A percentile compares a stretch with the other conserved stretches of the same genome.
Conservation (phyloP, 805 yeast genomes). For the Wickerhamomyces rabaulensis region DNA sequence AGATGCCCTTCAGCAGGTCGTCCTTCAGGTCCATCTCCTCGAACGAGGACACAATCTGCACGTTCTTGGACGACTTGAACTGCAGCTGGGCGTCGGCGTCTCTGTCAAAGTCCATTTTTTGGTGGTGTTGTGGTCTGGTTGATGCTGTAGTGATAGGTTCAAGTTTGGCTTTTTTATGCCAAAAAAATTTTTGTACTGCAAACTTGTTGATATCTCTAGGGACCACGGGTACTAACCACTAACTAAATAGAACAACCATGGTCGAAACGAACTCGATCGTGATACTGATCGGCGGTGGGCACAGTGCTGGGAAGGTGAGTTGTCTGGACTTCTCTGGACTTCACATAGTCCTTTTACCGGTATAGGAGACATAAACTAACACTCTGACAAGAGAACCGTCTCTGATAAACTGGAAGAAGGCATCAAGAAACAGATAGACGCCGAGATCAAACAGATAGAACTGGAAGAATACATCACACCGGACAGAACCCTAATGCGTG, state of each 20-base stretch:
- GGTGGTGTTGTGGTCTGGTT: background rate
- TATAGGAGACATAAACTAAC: background rate
- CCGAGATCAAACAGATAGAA: conserved; percentile 31
- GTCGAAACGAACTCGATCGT: conserved; percentile 19
- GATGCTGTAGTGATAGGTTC: background rate
- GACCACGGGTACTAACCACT: background rate
- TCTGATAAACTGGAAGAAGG: background rate
- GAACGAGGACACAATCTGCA: conserved; percentile 52
- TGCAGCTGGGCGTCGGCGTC: conserved; percentile 54
- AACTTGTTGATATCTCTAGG: background rate
- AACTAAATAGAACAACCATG: background rate
- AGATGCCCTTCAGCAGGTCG: conserved; percentile 57
- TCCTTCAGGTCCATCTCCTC: conserved; percentile 78
- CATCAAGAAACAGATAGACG: background rate
- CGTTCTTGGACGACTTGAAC: conserved; percentile 56
- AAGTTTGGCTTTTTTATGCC: background rate
- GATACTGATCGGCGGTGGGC: conserved; percentile 58
- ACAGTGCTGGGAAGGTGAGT: conserved; percentile 40
- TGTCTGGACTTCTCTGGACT: background rate
- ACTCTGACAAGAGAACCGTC: conserved; percentile 1
- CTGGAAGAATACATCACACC: conserved; percentile 34
- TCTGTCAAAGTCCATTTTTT: conserved; percentile 49
- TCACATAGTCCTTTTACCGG: too few species aligned
- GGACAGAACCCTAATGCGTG: conserved; percentile 1
- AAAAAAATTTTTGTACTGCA: background rate